Percentiles rank a stretch among this genome's conserved stretches.
phyloP scores from a whole-genome alignment of 805 yeast species.

The Candida tibetensis region DNA sequence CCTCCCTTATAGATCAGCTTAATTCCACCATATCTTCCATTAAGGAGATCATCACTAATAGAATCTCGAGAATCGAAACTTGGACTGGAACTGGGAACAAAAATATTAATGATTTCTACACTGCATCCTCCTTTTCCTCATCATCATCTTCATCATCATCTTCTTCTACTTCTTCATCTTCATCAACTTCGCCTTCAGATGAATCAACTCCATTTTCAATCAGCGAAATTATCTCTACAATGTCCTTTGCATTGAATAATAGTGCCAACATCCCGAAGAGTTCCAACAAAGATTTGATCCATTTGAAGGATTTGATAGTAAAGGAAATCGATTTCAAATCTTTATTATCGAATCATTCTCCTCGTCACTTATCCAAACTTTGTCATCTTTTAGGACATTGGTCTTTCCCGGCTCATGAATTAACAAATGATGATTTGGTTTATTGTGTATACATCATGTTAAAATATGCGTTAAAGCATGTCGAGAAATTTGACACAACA shows the following conservation, averaged over 20 bases:
- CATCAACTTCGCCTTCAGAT: not conserved
- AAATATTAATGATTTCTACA: constrained; percentile 19
- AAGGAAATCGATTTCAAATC: constrained; percentile 29
- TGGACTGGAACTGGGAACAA: constrained; percentile 40
- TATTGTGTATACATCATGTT: constrained; percentile 59
- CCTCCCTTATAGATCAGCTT: constrained; percentile 11
- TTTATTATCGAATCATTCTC: constrained; percentile 24
- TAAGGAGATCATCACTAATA: constrained; percentile 23
- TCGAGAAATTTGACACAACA: constrained; percentile 8
- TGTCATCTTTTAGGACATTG: constrained; percentile 53
- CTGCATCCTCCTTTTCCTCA: constrained; percentile 1
- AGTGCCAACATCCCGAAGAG: constrained; percentile 23
- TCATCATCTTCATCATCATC: not conserved
- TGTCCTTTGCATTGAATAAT: constrained; percentile 29
- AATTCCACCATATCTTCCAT: constrained; percentile 21
- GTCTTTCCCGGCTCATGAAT: constrained; percentile 70
- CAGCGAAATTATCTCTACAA: constrained; percentile 25
- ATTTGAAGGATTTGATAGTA: constrained; percentile 24
- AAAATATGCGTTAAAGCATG: constrained; percentile 37
- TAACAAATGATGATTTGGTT: constrained; percentile 62
- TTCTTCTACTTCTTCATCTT: not conserved
- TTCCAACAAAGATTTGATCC: constrained; percentile 20
- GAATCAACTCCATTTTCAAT: constrained; percentile 2
- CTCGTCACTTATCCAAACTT: constrained; percentile 23
- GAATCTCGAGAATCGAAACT: constrained; percentile 39